phyloP scores from a whole-genome alignment of 495 filamentous ascomycete species.

The Tuber melanosporum region DNA sequence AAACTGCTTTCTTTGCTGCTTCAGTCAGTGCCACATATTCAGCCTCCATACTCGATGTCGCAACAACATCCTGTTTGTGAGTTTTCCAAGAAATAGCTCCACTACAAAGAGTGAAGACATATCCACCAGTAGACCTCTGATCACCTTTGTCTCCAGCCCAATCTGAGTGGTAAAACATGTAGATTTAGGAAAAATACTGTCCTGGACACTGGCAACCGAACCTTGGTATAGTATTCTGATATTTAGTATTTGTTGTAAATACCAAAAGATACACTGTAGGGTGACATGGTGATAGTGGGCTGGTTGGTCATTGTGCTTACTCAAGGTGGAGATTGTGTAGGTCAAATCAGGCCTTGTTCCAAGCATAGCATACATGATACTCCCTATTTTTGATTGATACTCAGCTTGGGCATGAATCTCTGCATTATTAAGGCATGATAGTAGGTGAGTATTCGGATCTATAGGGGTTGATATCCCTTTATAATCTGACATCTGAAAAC shows the following conservation, averaged over 20 bases:
- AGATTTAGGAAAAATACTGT: background rate
- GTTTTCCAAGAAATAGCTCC: constrained; percentile 4
- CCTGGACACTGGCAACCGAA: too few relatives aligned
- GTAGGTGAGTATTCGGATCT: background rate
- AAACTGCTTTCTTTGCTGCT: background rate
- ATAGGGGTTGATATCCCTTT: background rate
- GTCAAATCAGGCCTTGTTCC: background rate
- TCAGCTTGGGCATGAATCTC: background rate
- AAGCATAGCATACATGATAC: background rate
- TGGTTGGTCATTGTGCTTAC: background rate
- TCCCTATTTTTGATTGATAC: background rate
- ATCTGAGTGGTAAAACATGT: background rate
- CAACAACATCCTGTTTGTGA: constrained; percentile 14
- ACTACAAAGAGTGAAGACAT: constrained; percentile 8
- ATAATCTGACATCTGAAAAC: background rate
- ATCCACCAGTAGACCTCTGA: background rate
- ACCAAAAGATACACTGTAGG: background rate
- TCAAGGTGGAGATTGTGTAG: background rate
- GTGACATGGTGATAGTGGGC: background rate
- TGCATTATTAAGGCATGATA: background rate
- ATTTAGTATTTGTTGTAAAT: background rate
- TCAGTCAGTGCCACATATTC: constrained; percentile 22
- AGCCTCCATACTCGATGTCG: constrained; percentile 12
- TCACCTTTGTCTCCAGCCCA: background rate
- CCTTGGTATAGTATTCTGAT: too few relatives aligned